Evolutionary conservation across 2,329 filamentous ascomycete species (phyloP).

Genomic region (Westerdykella sp.): DNA sequence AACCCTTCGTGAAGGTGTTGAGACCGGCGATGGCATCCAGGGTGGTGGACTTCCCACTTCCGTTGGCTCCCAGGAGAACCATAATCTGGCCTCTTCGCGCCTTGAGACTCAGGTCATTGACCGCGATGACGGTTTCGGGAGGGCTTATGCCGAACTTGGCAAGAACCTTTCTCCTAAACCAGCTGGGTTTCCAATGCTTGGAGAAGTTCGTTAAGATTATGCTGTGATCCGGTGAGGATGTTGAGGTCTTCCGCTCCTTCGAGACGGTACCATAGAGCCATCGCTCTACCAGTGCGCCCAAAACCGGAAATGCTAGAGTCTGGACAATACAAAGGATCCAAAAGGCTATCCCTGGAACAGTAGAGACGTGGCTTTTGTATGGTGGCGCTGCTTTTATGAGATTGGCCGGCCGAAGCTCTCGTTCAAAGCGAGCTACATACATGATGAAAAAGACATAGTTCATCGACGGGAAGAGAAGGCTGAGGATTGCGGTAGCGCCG

Average conservation of each 20-base stretch:
- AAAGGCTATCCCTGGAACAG: constrained; percentile 65
- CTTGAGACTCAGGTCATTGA: constrained; percentile 64
- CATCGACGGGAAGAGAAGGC: constrained; percentile 76
- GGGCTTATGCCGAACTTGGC: constrained; percentile 43
- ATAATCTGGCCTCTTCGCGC: constrained; percentile 76
- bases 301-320: constrained; percentile 67
- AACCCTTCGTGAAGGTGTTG: constrained; percentile 67
- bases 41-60: constrained; percentile 84
- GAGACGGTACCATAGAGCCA: constrained; percentile 69
- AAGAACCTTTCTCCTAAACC: constrained; percentile 49
- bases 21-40: constrained; percentile 82
- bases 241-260: constrained; percentile 41
- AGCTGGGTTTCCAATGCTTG: constrained; percentile 68
- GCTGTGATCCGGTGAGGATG: constrained; percentile 43
- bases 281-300: constrained; percentile 69
- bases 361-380: constrained; percentile 45
- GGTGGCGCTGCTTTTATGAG: constrained; percentile 56
- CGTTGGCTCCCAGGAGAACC: constrained; percentile 81
- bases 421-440: constrained; percentile 71
- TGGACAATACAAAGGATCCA: constrained; percentile 75
- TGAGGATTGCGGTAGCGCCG: constrained; percentile 61
- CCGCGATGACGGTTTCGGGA: constrained; percentile 67
- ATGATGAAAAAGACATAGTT: constrained; percentile 81
- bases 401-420: constrained; percentile 53
- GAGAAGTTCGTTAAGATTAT: constrained; percentile 68